phyloP scores from a whole-genome alignment of 805 yeast species.

The Nakazawaea ambrosiae region DNA sequence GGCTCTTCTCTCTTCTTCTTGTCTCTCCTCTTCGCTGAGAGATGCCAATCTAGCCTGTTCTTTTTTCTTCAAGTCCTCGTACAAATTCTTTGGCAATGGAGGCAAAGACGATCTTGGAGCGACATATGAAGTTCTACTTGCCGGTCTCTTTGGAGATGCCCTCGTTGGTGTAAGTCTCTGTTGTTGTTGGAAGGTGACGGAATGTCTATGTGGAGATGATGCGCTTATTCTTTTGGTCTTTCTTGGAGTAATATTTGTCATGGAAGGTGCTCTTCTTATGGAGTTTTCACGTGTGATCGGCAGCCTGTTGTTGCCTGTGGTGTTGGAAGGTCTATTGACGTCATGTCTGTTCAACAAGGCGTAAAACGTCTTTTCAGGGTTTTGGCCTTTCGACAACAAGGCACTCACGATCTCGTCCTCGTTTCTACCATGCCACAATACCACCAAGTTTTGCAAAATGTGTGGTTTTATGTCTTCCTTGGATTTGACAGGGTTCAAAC shows the following conservation, averaged over 20 bases:
- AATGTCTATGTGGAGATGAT: constrained; percentile 35
- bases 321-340: constrained; percentile 21
- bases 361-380: constrained; percentile 31
- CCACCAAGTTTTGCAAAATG: constrained; percentile 47
- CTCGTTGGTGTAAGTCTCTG: constrained; percentile 16
- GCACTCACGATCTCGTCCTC: constrained; percentile 24
- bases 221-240: constrained; percentile 31
- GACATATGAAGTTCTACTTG: constrained; percentile 8
- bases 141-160: constrained; percentile 18
- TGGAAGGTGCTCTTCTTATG: constrained; percentile 1
- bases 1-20: background rate
- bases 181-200: constrained; percentile 29
- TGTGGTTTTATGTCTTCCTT: constrained; percentile 42
- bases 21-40: constrained; percentile 5
- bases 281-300: constrained; percentile 8
- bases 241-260: constrained; percentile 12
- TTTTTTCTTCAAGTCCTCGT: constrained; percentile 8
- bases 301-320: background rate
- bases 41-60: constrained; percentile 1
- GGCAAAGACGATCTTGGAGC: constrained; percentile 13
- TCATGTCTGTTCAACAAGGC: constrained; percentile 27
- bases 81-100: constrained; percentile 15
- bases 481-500: constrained; percentile 41
- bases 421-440: constrained; percentile 51
- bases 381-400: constrained; percentile 21